phyloP scores from a whole-genome alignment of 768 basidiomycete species.

The Cystobasidium ongulense region DNA sequence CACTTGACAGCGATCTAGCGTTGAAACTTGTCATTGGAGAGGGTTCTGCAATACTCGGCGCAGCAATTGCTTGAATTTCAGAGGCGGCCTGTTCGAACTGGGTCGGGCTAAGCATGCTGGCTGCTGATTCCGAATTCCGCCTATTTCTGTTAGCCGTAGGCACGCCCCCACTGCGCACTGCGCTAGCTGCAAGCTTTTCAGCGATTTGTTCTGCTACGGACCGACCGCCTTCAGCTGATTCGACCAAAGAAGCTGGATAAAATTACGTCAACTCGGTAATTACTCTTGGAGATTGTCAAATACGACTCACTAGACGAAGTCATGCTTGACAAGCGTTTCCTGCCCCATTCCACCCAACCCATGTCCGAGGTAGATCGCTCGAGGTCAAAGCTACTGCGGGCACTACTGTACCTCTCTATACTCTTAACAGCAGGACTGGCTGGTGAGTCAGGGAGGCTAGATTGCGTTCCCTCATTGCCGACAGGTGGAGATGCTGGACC shows the following conservation, averaged over 20 bases:
- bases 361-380: slow-evolving; percentile 28
- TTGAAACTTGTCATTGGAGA: background rate
- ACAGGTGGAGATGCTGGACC: slow-evolving; percentile 1
- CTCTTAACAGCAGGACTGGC: background rate
- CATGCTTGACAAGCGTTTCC: slow-evolving; percentile 30
- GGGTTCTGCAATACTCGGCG: background rate
- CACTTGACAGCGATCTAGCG: background rate
- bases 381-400: slow-evolving; percentile 24
- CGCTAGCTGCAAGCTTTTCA: slow-evolving; percentile 16
- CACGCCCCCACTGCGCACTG: background rate
- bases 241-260: slow-evolving; percentile 13
- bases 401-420: background rate
- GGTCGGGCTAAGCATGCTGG: background rate
- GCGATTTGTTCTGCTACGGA: slow-evolving; percentile 23
- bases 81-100: background rate
- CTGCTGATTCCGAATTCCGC: slow-evolving; percentile 23
- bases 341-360: slow-evolving; percentile 28
- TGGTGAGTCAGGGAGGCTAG: slow-evolving; percentile 14
- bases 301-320: slow-evolving; percentile 16
- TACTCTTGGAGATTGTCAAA: background rate
- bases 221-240: background rate
- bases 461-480: background rate
- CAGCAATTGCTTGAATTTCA: background rate
- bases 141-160: background rate
- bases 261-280: background rate